These are phyloP conservation scores for Malus hybrid DNA, from an alignment of 331 rosid species.

Conservation along the genomic window DNA sequence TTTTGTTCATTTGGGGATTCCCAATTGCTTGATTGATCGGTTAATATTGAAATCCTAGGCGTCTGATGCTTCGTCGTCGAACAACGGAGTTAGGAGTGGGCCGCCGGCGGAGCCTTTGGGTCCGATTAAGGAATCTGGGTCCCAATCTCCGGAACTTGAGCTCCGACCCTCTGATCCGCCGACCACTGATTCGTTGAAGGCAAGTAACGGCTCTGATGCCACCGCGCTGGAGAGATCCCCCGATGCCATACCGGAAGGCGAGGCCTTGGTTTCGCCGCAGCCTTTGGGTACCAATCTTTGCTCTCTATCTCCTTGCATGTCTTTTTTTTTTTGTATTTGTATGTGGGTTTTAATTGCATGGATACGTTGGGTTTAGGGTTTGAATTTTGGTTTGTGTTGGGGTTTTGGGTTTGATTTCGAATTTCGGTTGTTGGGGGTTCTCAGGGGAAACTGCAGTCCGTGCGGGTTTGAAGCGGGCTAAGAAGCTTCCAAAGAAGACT, in stretches of 20 bases:
- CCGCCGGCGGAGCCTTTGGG: conserved; percentile 38
- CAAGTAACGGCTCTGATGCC: conserved; percentile 37
- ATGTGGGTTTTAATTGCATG: conserved; percentile 5
- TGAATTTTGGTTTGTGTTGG: not conserved
- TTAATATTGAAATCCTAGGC: conserved; percentile 38
- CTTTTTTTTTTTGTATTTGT: conserved; percentile 1
- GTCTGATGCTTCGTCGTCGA: conserved; percentile 60
- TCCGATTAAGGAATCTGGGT: conserved; percentile 67
- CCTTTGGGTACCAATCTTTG: conserved; percentile 33
- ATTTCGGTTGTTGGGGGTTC: conserved; percentile 18
- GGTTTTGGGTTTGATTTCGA: conserved; percentile 7
- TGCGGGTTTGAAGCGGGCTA: conserved; percentile 20
- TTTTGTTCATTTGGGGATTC: not conserved
- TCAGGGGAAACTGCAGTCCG: conserved; percentile 43
- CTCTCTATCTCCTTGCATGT: not conserved
- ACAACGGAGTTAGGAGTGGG: conserved; percentile 33
- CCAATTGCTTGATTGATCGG: conserved; percentile 9
- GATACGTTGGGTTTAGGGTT: not conserved
- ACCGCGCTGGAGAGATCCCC: conserved; percentile 30
- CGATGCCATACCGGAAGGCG: conserved; percentile 33
- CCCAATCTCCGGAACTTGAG: conserved; percentile 45
- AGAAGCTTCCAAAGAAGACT: conserved; percentile 41
- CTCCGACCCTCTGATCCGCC: conserved; percentile 67
- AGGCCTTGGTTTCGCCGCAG: conserved; percentile 49
- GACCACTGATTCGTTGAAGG: conserved; percentile 42